phyloP scores from a whole-genome alignment of 768 basidiomycete species.

The Agrocybe praecox region DNA sequence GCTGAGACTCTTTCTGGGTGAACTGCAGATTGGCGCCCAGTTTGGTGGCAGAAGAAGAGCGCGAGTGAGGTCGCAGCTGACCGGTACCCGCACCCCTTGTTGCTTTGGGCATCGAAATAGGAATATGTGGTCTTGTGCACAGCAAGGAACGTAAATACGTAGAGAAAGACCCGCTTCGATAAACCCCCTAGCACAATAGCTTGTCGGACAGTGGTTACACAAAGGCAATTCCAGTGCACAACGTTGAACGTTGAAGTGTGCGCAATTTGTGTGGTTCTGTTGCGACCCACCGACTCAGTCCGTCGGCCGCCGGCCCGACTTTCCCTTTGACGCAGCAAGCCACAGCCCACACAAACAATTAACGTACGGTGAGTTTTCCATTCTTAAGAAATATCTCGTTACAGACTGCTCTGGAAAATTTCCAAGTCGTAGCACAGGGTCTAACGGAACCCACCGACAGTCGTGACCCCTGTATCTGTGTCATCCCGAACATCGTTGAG shows the following conservation, averaged over 20 bases:
- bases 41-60: slow-evolving; percentile 64
- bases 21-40: slow-evolving; percentile 63
- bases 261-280: slow-evolving; percentile 14
- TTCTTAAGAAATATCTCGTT: no score
- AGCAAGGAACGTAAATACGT: background rate
- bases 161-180: no score
- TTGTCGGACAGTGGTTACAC: background rate
- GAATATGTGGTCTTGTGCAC: background rate
- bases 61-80: slow-evolving; percentile 62
- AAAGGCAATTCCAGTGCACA: background rate
- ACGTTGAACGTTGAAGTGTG: background rate
- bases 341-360: no score
- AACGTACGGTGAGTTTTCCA: no score
- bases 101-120: slow-evolving; percentile 41
- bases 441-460: no score
- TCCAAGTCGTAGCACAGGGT: no score
- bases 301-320: background rate
- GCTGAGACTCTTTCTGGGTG: slow-evolving; percentile 61
- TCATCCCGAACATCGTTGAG: no score
- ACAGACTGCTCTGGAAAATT: no score
- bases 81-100: slow-evolving; percentile 47
- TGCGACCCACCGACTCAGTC: background rate
- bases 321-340: background rate
- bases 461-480: no score
- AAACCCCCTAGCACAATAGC: no score